Evolutionary conservation across 148 eudicot species (phyloP), one percentile per base, ranked within the genome.

Genomic region (Cornus controversa): DNA sequence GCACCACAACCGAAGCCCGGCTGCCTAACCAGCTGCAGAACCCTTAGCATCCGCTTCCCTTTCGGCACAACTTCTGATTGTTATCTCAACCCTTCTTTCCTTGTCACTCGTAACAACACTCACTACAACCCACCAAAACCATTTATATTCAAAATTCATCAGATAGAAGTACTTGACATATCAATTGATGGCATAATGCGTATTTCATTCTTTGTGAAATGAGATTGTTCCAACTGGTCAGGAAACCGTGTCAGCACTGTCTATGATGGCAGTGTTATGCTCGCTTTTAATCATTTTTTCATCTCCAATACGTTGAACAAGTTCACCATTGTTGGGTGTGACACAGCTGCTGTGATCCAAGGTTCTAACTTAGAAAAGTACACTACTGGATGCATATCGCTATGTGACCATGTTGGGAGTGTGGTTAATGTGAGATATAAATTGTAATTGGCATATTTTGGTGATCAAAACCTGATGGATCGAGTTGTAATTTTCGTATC

Each of bases 291-390:
- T 2, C 11, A 66, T 27, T 69, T 69, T 14, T 34, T 69, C 50
- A 37, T 69, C 14, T 69, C 71, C 50, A 69, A 9, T 37, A 37
- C 71, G 3, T 50, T 0, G 4, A 69, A 69, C 71, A 69, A 69
- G 57, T 47, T 71, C 74, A 14, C 9, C 7, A 60, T 34, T 4
- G 60, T 71, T 42, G 80, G 80, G 16, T 78, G 75, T 42, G 80
- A 78, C 45, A 70, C 80, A 2, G 0, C 40, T 25, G 70, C 75
- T 18, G 25, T 62, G 42, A 8, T 70, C 18, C 9, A 6, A 1
- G 70, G 75, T 0, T n/a, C 57, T 3, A 8, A 14, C 31, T 22
- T 42, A 10, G 6, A 42, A 11, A 57, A 64, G 9, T 64, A 63
- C 34, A 11, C 36, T 0, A 62, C 70, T 3, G 76, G 76, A 0